Conservation (phyloP, 257 asterid genomes). For the Vinca minor region DNA sequence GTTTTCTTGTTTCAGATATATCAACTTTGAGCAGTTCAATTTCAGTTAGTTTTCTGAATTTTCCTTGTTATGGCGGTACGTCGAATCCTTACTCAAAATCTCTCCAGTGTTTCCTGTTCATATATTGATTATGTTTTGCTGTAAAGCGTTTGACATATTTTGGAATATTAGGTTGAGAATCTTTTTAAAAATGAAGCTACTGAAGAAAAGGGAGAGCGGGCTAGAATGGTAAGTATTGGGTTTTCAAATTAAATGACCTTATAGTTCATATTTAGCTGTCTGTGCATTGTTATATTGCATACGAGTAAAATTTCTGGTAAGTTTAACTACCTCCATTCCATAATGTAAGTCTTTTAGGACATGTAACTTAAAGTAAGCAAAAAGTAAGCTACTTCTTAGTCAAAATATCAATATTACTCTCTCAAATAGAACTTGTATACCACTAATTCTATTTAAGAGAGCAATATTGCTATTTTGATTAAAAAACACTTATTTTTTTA, state of each 20-base stretch:
- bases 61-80: conserved; percentile 15
- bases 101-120: background rate
- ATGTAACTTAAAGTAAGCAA: no score
- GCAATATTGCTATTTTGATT: no score
- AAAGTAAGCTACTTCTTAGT: no score
- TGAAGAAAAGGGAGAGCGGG: conserved; percentile 96
- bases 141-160: background rate
- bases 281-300: background rate
- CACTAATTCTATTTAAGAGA: no score
- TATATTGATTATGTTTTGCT: background rate
- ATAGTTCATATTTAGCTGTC: background rate
- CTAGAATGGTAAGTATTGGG: conserved; percentile 62
- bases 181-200: conserved; percentile 87
- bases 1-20: conserved; percentile 1
- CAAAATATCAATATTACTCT: no score
- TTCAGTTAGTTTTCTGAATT: background rate
- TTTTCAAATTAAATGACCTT: background rate
- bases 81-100: background rate
- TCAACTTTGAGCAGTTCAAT: conserved; percentile 4
- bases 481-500: no score
- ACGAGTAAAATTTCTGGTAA: background rate
- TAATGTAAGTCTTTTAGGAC: no score
- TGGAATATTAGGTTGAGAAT: conserved; percentile 36
- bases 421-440: no score
- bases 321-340: no score